Evolutionary conservation across 352 stramenopile species (phyloP), one percentile per base, ranked within the genome.

Genomic region (Phytopythium delawarense): DNA sequence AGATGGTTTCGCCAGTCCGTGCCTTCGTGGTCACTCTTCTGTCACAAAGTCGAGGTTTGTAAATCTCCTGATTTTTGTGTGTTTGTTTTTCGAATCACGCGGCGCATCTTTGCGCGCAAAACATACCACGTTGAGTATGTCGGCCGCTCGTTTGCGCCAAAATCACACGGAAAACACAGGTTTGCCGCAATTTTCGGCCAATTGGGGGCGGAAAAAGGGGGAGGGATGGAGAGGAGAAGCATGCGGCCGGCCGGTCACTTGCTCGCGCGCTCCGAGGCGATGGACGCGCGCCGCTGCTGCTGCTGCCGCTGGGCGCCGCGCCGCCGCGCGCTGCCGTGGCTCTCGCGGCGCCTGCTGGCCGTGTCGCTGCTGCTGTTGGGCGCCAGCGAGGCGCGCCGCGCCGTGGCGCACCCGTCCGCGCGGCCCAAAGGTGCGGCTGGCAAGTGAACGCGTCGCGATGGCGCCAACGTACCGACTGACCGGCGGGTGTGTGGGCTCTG

Each of bases 381-480:
- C 53, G 69, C 69, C 37, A 75, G 69, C 30, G 72, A 79, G 56
- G 72, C 72, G 11, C 72, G 72, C 13, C 66, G 72, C 23, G 72
- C 65, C 0, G 64, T 79, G 28, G 72, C 72, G 13, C 54, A 51
- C 21, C 35, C 54, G 54, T 60, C 54, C 9, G 71, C 71, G 49
- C 69, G 50, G 18, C 69, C 66, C 15, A 71, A 77, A 55, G 63
- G 72, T 79, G 56, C 21, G 72, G 35, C 35, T 4, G 35, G 9
- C 28, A 7, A 7, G 5, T 32, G 28, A 3, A 32, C 4, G 28
- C 28, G 28, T 40, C 35, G 8, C 35, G 35, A 40, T 39, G 34
- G 34, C 7, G 34, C 25, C 3, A 39, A 40, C 8, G 35, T 28
- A 28, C 25, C 44, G 21, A 34, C 46, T 52, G 46, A 52, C 46